Base-by-base conservation (phyloP, 352 stramenopile genomes). In the Globisporangium megalacanthum region DNA sequence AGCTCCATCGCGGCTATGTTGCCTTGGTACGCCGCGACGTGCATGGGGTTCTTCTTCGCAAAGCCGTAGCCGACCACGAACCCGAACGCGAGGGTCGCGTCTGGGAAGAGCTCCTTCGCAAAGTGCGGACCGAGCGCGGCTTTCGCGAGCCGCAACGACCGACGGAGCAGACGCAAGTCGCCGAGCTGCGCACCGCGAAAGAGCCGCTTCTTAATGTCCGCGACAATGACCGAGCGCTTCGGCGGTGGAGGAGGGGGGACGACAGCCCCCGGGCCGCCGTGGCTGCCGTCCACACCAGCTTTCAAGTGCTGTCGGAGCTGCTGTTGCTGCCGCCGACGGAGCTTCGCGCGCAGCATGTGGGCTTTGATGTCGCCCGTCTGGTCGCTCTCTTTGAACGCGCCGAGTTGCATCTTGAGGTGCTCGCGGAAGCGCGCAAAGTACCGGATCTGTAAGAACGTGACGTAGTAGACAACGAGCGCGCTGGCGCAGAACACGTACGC, bases 331-430 rank as follows among this genome's bases (percentile, higher is more conserved):
- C 84, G 73, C 51, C 70, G 79, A 68, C 84, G 75, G 15, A 88
- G 64, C 41, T 87, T 59, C 35, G 82, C 56, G 35, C 84, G 70
- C 54, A 88, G 65, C 17, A 91, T 68, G 53, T 88, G 80, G 36
- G 77, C 75, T 33, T 81, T 79, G 10, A 93, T 74, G 44, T 86
- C 72, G 17, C 78, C 79, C 1, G 78, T 89, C 56, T 91, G 77
- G 49, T 93, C 83, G 35, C 81, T 81, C 45, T 93, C 83, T 51
- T 88, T 77, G 60, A 93, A 93, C 15, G 83, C 83, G 10, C 83
- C 83, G 0, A 93, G 65, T 37, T 86, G 64, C 83, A 93, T 93
- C 66, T 93, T 93, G 22, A 93, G 69, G 54, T 93, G 83, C 37
- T 93, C 83, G 3, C 81, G 81, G 58, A 87, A 89, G 14, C 83